Evolutionary conservation across 1,284 basidiomycete genomes (phyloP).

Genomic region (Cryptococcus deneoformans): DNA sequence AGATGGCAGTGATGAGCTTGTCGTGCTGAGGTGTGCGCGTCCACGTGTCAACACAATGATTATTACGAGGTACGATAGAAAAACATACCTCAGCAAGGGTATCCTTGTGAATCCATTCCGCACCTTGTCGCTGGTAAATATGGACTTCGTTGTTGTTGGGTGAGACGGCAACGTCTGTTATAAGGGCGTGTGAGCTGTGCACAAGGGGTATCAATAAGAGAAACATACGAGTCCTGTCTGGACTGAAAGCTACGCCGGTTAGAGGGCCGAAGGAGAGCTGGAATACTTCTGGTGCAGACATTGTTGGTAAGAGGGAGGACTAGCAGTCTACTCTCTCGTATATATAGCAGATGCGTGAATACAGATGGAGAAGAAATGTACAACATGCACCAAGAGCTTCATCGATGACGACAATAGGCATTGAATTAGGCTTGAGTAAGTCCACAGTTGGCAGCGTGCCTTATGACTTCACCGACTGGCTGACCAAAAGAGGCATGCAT

Average conservation of each 20-base stretch:
- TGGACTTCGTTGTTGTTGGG: conserved; percentile 87
- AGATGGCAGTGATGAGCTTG: conserved; percentile 96
- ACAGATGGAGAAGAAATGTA: not conserved
- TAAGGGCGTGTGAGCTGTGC: conserved; percentile 2
- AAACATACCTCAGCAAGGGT: conserved; percentile 76
- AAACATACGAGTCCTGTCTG: conserved; percentile 70
- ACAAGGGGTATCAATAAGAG: not conserved
- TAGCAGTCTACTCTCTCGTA: conserved; percentile 27
- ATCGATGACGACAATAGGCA: too few relatives aligned
- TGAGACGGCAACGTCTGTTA: conserved; percentile 81
- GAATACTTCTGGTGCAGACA: conserved; percentile 73
- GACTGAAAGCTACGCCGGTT: conserved; percentile 89
- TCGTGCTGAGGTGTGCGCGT: conserved; percentile 69
- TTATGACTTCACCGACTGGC: too few relatives aligned
- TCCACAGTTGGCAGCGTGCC: too few relatives aligned
- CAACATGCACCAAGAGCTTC: not conserved
- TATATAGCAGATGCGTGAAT: not conserved
- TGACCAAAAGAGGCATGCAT: too few relatives aligned
- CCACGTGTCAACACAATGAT: not conserved
- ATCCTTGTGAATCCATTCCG: conserved; percentile 70
- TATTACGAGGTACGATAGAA: not conserved
- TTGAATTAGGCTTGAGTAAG: too few relatives aligned
- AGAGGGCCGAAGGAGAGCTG: conserved; percentile 78
- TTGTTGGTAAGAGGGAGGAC: conserved; percentile 48
- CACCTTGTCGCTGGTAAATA: conserved; percentile 67